Conservation (phyloP, 495 filamentous ascomycete species). For the Astrothelium macrocarpum region DNA sequence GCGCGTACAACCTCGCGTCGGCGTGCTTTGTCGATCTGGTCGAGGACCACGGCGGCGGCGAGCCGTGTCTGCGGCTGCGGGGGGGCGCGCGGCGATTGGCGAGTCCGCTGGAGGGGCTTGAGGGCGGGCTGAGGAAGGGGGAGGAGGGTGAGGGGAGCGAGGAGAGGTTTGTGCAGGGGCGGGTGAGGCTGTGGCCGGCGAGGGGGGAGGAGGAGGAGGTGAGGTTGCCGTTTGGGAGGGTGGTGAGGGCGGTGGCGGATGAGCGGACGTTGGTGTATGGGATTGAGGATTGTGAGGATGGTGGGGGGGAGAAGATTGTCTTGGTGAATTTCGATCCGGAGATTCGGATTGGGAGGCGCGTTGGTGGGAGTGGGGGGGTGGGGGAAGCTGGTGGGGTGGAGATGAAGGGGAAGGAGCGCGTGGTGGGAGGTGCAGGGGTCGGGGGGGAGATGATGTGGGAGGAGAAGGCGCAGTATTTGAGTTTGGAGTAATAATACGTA, state of each 20-base stretch:
- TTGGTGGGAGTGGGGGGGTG: neutral
- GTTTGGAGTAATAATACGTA: neutral
- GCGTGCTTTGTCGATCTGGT: slow-evolving; percentile 26
- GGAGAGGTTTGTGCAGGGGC: neutral
- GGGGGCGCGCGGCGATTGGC: neutral
- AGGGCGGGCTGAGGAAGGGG: neutral
- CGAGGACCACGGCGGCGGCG: slow-evolving; percentile 16
- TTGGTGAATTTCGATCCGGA: slow-evolving; percentile 7
- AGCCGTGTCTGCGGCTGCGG: neutral
- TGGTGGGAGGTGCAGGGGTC: neutral
- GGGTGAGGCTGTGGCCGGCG: neutral
- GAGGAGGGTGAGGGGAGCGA: neutral
- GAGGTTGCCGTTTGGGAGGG: neutral
- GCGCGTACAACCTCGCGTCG: slow-evolving; percentile 23
- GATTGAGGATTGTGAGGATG: neutral
- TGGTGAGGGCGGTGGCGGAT: slow-evolving; percentile 1
- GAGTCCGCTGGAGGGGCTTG: neutral
- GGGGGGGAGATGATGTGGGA: neutral
- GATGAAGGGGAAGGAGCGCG: neutral
- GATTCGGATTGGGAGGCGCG: neutral
- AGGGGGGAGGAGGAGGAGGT: neutral
- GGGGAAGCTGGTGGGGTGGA: neutral
- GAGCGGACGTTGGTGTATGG: slow-evolving; percentile 6
- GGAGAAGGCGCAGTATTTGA: neutral
- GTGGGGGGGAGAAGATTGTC: neutral